Conservation (phyloP, 78 protist genomes). For the Blattamonas nauphoetae region DNA sequence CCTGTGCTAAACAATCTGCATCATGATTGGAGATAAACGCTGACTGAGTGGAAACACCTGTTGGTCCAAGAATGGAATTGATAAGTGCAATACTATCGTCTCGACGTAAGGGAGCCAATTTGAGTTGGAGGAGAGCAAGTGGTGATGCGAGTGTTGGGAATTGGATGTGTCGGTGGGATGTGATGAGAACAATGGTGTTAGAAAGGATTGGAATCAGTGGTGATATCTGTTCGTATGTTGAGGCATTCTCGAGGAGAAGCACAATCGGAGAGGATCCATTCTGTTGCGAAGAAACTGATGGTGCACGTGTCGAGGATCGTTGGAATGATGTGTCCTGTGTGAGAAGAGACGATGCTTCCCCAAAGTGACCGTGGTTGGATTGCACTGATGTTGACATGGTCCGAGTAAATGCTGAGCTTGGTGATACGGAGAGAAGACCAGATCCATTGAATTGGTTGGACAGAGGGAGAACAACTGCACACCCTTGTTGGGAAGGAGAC, state of each 20-base stretch:
- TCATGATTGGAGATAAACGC: not conserved
- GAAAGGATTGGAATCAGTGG: not conserved
- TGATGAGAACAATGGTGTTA: not conserved
- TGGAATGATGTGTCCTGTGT: too few species aligned
- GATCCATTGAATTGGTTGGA: too few species aligned
- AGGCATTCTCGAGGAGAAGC: not conserved
- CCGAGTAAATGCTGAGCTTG: too few species aligned
- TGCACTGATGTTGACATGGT: too few species aligned
- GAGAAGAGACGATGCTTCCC: too few species aligned
- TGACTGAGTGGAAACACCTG: not conserved
- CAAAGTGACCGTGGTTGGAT: too few species aligned
- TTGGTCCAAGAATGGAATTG: not conserved
- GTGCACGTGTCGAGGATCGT: too few species aligned
- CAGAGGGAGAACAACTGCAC: too few species aligned
- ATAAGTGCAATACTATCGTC: not conserved
- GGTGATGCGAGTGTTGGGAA: not conserved
- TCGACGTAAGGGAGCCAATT: not conserved
- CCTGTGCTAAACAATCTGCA: not conserved
- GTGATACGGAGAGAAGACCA: too few species aligned
- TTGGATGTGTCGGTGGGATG: not conserved
- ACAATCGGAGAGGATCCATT: not conserved
- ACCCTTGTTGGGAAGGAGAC: too few species aligned
- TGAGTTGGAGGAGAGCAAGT: not conserved
- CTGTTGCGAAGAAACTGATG: too few species aligned
- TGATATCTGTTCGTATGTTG: not conserved